These are phyloP conservation scores for Podila horticola DNA, from an alignment of 192 early-diverging fungal species.

Conservation along the genomic window DNA sequence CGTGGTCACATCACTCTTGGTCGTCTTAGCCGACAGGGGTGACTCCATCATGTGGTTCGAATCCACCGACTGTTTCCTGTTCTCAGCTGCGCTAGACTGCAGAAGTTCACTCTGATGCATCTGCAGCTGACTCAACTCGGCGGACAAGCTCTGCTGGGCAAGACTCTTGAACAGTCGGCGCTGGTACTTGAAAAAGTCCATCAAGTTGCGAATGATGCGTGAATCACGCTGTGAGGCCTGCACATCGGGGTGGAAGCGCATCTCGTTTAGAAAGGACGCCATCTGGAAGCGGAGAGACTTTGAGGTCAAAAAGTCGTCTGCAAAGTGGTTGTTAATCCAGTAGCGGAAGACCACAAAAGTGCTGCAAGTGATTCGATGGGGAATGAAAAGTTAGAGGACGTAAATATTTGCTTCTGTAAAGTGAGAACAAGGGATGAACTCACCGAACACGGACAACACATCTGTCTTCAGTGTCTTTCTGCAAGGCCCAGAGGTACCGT, in stretches of 20 bases:
- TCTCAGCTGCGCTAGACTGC: neutral
- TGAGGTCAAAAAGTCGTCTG: constrained; percentile 59
- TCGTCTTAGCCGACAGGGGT: neutral
- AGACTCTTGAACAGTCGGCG: constrained; percentile 29
- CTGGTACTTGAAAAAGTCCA: constrained; percentile 57
- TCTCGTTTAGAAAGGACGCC: constrained; percentile 54
- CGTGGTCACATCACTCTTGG: neutral
- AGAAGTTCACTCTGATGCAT: neutral
- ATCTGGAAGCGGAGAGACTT: constrained; percentile 60
- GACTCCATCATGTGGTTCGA: no score
- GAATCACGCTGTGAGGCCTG: constrained; percentile 52
- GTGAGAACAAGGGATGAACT: neutral
- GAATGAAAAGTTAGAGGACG: neutral
- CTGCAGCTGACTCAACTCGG: constrained; percentile 6
- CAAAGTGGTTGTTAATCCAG: constrained; percentile 65
- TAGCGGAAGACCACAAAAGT: constrained; percentile 65
- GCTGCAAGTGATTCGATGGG: constrained; percentile 13
- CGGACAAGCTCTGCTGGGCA: constrained; percentile 11
- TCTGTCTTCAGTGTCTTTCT: constrained; percentile 51
- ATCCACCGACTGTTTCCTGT: neutral
- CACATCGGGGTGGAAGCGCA: constrained; percentile 50
- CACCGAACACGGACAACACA: constrained; percentile 61
- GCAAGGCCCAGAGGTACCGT: constrained; percentile 64
- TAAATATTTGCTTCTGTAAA: neutral
- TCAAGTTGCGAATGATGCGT: constrained; percentile 58